Base-by-base conservation (phyloP, 2,329 filamentous ascomycete species). In the Truncatella angustata region DNA sequence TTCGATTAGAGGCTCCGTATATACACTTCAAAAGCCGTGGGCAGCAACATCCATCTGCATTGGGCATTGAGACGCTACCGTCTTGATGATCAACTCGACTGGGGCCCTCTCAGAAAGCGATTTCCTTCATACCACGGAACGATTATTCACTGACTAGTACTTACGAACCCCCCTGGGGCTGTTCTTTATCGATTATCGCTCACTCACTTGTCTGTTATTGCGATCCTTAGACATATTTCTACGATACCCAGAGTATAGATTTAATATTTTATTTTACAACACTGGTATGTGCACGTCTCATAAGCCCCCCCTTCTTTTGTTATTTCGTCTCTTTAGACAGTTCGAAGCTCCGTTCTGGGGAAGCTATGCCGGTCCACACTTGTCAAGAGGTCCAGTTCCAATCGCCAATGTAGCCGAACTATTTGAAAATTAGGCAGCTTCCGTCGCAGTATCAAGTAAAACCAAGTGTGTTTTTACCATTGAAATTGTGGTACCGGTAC, bases 231-330 rank as follows among this genome's bases (percentile, higher is more conserved):
- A 67, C 60, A 52, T 55, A 42, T 63, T 58, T 57, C 20, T 58
- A 60, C 63, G 64, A 68, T 68, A 68, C 64, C 65, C 64, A 56
- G 58, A 61, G 56, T 58, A 65, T 68, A 68, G 65, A 68, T 56
- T 50, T 63, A 60, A 61, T 65, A 61, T 54, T 63, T 53, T 46
- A 49, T n/a, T 44, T 50, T 56, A 35, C 56, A 53, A 32, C 44
- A 54, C 45, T 56, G 63, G 65, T 68, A 44, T 54, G 49, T 50
- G 40, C 32, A 37, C 34, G 18, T 50, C 37, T 50, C 21, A 40
- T 20, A 9, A 40, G 11, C 37, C 37, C 24, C 16, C 4, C 6
- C 24, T 21, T 40, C 4, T 40, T 11, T 18, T 18, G 37, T 40
- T 21, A 5, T 21, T 6, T 11, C 10, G 20, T 9, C 18, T 12